These are phyloP conservation scores for Pseudogymnoascus destructans DNA, from an alignment of 2,329 filamentous ascomycete species.

Conservation along the genomic window DNA sequence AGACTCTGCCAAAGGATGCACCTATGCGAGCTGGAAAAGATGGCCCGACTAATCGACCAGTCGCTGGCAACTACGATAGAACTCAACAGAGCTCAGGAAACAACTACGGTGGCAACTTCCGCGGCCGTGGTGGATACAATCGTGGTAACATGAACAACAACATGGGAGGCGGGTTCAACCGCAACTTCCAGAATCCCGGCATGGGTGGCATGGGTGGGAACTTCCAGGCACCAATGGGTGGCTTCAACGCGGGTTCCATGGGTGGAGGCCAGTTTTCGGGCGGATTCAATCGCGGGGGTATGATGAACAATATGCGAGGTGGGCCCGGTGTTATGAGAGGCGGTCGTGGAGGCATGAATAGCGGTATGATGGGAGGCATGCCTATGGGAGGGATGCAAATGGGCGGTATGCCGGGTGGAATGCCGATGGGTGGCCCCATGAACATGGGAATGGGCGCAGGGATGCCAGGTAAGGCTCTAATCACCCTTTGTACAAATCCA, in stretches of 20 bases:
- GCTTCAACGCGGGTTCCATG: conserved; percentile 34
- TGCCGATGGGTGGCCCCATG: conserved; percentile 36
- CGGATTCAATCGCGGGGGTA: conserved; percentile 39
- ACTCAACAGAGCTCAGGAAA: conserved; percentile 24
- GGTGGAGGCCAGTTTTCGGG: conserved; percentile 32
- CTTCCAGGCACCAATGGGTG: conserved; percentile 31
- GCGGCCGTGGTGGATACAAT: conserved; percentile 38
- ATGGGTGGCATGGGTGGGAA: conserved; percentile 33
- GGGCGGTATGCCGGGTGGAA: conserved; percentile 30
- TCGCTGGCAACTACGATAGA: conserved; percentile 34
- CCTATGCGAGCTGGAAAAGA: conserved; percentile 57
- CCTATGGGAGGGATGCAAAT: conserved; percentile 41
- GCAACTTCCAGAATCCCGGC: conserved; percentile 34
- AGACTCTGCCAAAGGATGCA: conserved; percentile 78
- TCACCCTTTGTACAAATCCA: conserved; percentile 16
- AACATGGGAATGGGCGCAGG: conserved; percentile 37
- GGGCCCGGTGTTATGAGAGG: conserved; percentile 45
- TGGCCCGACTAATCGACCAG: conserved; percentile 39
- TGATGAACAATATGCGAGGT: conserved; percentile 38
- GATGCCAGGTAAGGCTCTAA: conserved; percentile 40
- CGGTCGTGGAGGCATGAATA: conserved; percentile 38
- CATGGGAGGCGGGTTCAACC: conserved; percentile 41
- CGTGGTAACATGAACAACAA: conserved; percentile 31
- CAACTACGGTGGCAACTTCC: conserved; percentile 30
- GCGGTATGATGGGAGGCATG: conserved; percentile 35